Base-by-base conservation (phyloP, 2,329 filamentous ascomycete species). In the Chaetomium sp. region DNA sequence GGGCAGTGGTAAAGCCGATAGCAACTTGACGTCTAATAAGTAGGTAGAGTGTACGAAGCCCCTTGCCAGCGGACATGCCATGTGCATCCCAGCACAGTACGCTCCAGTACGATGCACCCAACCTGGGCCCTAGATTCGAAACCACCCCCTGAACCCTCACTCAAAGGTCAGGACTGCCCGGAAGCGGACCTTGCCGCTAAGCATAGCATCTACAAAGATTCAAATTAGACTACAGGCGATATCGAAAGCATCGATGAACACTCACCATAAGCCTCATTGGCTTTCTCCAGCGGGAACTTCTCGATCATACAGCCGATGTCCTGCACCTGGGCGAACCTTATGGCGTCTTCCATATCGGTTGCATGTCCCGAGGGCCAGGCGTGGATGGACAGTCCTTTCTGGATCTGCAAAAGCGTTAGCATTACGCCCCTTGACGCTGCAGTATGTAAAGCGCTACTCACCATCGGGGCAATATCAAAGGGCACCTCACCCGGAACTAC, bases 261-360 rank as follows among this genome's bases (percentile, higher is more conserved):
- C 68, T n/a, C 57, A 70, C 68, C 54, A 35, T 81, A 75, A 6
- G 83, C 83, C 64, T 80, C 74, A 21, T 78, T 73, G 0, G 78
- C 79, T 45, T 85, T 78, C 0, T 74, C 81, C 64, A 92, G 78
- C 0, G 85, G 81, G 72, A 85, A 91, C 70, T 80, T 86, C 79
- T 91, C 84, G 31, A 89, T 77, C 74, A 90, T 79, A 59, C 88
- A 89, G 75, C 85, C 83, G 68, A 92, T 82, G 4, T 80, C 79
- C 69, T 91, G 86, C 19, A 80, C 75, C 65, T 81, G 77, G 0
- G 89, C 83, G 72, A 92, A 92, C 2, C 79, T 80, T 59, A 92
- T 82, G 65, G 90, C 88, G 70, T 90, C 86, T 71, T 87, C 84
- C 62, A 83, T 81, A 67, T 91, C 85, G 54, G 86, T 78, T 1